Evolutionary conservation across 345 rosid species (phyloP).

Genomic region (Citrus mangshanensis): DNA sequence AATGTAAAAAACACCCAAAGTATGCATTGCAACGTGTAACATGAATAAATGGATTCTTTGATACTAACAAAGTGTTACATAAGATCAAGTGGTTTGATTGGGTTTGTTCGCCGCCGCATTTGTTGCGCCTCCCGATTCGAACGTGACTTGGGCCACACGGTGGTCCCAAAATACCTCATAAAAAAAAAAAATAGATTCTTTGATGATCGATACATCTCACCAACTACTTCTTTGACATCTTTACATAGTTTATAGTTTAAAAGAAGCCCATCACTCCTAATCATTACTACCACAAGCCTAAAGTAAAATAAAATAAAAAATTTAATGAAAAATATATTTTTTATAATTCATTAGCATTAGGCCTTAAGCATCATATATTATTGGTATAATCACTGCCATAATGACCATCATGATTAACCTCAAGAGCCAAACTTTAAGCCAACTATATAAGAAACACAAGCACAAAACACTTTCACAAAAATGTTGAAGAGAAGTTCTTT

Average conservation of each 20-base stretch:
- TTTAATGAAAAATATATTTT: not conserved
- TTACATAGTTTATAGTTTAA: not conserved
- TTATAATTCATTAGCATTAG: constrained; percentile 13
- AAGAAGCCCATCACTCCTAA: constrained; percentile 32
- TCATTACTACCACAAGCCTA: constrained; percentile 43
- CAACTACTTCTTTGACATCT: constrained; percentile 15
- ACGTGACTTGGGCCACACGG: too few species aligned
- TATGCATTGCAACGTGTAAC: not conserved
- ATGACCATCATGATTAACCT: constrained; percentile 35
- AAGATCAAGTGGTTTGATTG: accelerated
- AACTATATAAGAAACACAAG: constrained; percentile 9
- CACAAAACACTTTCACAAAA: not conserved
- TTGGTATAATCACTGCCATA: constrained; percentile 43
- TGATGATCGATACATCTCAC: constrained; percentile 20
- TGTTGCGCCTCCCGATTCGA: too few species aligned
- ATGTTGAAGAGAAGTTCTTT: constrained; percentile 30
- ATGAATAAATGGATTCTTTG: constrained; percentile 19
- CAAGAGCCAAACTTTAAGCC: constrained; percentile 5
- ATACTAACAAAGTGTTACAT: too few species aligned
- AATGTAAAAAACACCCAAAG: too few species aligned
- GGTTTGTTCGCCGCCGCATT: accelerated
- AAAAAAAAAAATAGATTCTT: constrained; percentile 9
- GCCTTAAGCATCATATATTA: constrained; percentile 21
- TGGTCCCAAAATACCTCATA: too few species aligned
- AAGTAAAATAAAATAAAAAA: constrained; percentile 1